These are phyloP conservation scores for Backusella mclennaniae DNA, from an alignment of 192 early-diverging fungal species.

Conservation along the genomic window DNA sequence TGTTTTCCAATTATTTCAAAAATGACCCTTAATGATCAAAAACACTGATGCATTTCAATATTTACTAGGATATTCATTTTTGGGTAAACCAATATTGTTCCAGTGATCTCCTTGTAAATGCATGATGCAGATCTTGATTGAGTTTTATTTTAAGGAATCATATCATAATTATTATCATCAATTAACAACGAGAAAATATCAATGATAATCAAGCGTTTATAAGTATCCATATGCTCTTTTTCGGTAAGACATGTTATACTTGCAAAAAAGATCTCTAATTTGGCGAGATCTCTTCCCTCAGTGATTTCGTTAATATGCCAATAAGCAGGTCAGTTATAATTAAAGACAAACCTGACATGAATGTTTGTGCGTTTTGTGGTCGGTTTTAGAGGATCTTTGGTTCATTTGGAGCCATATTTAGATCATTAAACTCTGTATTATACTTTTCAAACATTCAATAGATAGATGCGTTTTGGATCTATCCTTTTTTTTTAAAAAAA, in stretches of 20 bases:
- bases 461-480: no score
- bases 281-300: background rate
- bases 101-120: background rate
- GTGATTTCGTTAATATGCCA: background rate
- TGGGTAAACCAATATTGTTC: background rate
- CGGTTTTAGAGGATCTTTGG: background rate
- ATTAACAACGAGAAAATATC: background rate
- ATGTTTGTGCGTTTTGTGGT: background rate
- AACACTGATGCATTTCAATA: background rate
- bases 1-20: background rate
- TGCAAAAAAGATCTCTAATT: background rate
- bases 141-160: background rate
- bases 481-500: no score
- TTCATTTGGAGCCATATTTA: background rate
- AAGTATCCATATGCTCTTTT: no score
- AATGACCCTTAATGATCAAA: background rate
- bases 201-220: no score
- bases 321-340: background rate
- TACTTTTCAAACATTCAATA: no score
- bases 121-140: background rate
- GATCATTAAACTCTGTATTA: no score
- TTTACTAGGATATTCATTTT: background rate
- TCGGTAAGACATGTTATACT: no score
- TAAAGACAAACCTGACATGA: background rate
- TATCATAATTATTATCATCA: background rate